phyloP scores from a whole-genome alignment of 2,329 filamentous ascomycete species.

The Botrytis fragariae region DNA sequence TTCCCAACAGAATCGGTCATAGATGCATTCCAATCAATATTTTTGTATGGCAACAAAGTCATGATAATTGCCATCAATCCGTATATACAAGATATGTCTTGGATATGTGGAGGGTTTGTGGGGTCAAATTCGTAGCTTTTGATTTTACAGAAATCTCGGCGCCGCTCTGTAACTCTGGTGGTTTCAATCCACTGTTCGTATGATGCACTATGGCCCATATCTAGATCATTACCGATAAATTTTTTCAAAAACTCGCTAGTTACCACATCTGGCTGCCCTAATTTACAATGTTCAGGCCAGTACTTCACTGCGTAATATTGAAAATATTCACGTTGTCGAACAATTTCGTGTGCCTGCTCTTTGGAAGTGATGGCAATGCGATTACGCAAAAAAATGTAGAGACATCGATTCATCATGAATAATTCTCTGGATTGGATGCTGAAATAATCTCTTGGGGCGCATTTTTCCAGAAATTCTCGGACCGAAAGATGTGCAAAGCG shows the following conservation, averaged over 20 bases:
- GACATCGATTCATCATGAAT: background rate
- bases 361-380: rapidly evolving
- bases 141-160: no score
- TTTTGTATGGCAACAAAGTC: background rate
- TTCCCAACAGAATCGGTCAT: rapidly evolving
- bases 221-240: rapidly evolving
- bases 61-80: background rate
- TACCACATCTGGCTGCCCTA: background rate
- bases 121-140: no score
- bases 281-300: background rate
- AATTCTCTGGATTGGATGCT: background rate
- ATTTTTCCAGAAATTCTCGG: background rate
- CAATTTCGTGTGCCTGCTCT: background rate
- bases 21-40: background rate
- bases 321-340: no score
- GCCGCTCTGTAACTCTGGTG: no score
- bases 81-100: background rate
- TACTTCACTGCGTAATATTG: no score
- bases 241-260: rapidly evolving
- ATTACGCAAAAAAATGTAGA: background rate
- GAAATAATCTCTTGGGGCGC: background rate
- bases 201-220: background rate
- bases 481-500: background rate
- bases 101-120: no score
- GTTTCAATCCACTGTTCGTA: no score